phyloP scores from a whole-genome alignment of 1,284 basidiomycete species.

The Lentinus polychrous region DNA sequence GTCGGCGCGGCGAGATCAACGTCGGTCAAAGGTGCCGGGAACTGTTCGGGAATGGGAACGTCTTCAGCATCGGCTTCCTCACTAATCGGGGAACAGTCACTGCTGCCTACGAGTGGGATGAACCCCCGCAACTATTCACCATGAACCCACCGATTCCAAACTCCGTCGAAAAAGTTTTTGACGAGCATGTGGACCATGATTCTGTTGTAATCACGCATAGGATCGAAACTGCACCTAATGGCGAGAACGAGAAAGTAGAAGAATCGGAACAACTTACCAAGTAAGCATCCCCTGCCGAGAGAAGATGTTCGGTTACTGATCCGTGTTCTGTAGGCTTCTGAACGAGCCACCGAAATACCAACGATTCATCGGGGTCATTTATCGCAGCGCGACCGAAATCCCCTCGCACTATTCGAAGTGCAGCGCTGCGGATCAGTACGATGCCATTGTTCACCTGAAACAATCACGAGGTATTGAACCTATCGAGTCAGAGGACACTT shows the following conservation, averaged over 20 bases:
- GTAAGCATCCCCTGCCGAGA: conserved; percentile 11
- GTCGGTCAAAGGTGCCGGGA: conserved; percentile 24
- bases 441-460: conserved; percentile 18
- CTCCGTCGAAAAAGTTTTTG: conserved; percentile 21
- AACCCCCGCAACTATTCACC: conserved; percentile 18
- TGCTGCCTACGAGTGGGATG: conserved; percentile 23
- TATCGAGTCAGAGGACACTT: conserved; percentile 18
- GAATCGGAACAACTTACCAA: conserved; percentile 16
- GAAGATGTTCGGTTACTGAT: background rate
- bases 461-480: conserved; percentile 19
- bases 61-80: conserved; percentile 23
- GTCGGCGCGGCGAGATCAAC: conserved; percentile 22
- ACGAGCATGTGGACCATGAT: conserved; percentile 15
- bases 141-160: conserved; percentile 19
- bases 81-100: conserved; percentile 24
- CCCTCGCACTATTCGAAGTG: conserved; percentile 23
- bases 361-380: conserved; percentile 24
- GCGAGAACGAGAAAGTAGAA: conserved; percentile 15
- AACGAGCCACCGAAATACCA: conserved; percentile 17
- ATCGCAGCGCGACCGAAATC: conserved; percentile 20
- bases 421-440: conserved; percentile 21
- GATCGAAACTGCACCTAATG: conserved; percentile 15
- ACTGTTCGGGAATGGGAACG: conserved; percentile 21
- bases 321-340: conserved; percentile 14
- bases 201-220: conserved; percentile 18